Conservation (phyloP, 169 alveolate species). For the Plasmodium chabaudi region DNA sequence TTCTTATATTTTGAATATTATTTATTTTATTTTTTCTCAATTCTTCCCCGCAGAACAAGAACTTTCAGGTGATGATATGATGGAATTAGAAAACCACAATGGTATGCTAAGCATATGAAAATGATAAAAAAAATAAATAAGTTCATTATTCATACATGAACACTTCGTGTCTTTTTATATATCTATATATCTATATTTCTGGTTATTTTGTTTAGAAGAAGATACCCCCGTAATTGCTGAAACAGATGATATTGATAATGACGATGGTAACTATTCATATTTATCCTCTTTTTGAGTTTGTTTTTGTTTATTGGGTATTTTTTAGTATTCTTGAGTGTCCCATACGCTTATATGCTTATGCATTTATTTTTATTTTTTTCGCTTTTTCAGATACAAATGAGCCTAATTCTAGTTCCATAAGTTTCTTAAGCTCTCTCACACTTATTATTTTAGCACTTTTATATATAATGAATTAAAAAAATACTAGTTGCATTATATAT, state of each 20-base stretch:
- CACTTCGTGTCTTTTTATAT: not conserved
- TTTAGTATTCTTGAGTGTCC: too few relatives aligned
- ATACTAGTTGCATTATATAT: not conserved
- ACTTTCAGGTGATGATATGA: constrained; percentile 14
- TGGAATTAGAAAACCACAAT: constrained; percentile 24
- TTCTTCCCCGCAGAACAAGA: constrained; percentile 11
- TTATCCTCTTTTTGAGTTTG: not conserved
- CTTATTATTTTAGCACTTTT: constrained; percentile 4
- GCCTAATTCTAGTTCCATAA: constrained; percentile 28
- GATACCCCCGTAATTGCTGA: constrained; percentile 21
- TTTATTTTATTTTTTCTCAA: not conserved
- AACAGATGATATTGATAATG: constrained; percentile 41
- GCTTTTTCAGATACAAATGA: constrained; percentile 32
- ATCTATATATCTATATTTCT: not conserved
- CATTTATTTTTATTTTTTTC: constrained; percentile 6
- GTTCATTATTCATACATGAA: not conserved
- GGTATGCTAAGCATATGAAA: constrained; percentile 3
- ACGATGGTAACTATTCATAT: constrained; percentile 13
- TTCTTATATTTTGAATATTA: too few relatives aligned
- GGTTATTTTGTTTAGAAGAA: not conserved
- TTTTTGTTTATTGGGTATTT: too few relatives aligned
- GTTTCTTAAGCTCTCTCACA: constrained; percentile 35
- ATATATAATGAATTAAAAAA: constrained; percentile 23
- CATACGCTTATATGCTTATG: too few relatives aligned
- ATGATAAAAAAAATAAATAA: not conserved